Evolutionary conservation across 139 green algal genomes (phyloP).

Genomic region (Chlorella vulgaris): DNA sequence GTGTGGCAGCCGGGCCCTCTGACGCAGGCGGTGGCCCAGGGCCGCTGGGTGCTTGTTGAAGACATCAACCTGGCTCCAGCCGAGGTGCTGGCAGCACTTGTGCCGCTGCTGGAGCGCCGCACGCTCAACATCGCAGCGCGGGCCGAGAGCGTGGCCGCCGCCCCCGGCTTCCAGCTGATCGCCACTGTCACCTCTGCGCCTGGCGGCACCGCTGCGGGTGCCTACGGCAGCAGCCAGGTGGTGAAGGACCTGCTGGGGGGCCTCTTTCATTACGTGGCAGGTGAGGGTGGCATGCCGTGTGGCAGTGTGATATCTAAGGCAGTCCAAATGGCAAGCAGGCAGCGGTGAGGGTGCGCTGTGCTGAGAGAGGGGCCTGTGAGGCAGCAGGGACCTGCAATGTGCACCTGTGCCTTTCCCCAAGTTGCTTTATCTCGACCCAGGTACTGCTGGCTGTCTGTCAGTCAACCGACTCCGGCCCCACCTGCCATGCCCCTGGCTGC

Average conservation of each 20-base stretch:
- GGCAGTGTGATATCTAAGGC: too few relatives aligned
- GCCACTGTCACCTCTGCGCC: constrained; percentile 61
- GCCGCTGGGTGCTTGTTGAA: constrained; percentile 95
- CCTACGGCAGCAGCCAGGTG: constrained; percentile 44
- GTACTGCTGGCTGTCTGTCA: neutral
- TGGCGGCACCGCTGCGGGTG: constrained; percentile 35
- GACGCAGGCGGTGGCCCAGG: constrained; percentile 83
- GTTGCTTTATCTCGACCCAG: too few relatives aligned
- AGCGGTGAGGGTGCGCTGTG: too few relatives aligned
- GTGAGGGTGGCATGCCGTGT: neutral
- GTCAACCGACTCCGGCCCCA: too few relatives aligned
- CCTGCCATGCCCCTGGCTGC: too few relatives aligned
- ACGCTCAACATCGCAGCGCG: constrained; percentile 76
- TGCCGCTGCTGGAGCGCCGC: constrained; percentile 83
- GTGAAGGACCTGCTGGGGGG: constrained; percentile 76
- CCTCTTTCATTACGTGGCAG: constrained; percentile 53
- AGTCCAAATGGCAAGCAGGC: too few relatives aligned
- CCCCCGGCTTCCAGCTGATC: constrained; percentile 84
- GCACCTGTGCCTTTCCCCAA: too few relatives aligned
- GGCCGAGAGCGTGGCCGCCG: constrained; percentile 68
- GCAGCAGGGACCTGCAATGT: too few relatives aligned
- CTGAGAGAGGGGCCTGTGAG: too few relatives aligned
- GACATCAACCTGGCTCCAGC: constrained; percentile 91
- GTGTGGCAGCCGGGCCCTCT: constrained; percentile 93
- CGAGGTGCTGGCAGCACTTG: constrained; percentile 90